Conservation (phyloP, 2,329 filamentous ascomycete species). For the Diplodia seriata region DNA sequence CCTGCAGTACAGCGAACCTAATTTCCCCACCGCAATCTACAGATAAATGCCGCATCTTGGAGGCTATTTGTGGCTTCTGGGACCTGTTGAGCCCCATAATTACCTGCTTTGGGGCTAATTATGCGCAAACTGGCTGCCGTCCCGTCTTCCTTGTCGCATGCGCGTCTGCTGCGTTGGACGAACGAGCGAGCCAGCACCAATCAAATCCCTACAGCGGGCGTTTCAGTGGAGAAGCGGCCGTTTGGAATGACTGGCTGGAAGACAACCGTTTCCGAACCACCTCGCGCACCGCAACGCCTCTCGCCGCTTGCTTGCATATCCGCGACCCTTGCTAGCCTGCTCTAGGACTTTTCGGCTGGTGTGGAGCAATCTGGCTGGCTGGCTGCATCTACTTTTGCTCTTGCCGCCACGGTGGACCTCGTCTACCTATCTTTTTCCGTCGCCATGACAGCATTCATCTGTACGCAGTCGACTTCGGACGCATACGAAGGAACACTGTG, state of each 20-base stretch:
- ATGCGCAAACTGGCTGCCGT: conserved; percentile 7
- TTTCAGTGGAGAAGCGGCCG: conserved; percentile 26
- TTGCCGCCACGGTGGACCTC: conserved; percentile 24
- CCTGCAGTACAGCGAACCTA: neutral
- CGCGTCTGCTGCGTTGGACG: conserved; percentile 16
- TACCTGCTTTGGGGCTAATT: neutral
- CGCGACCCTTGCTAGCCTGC: neutral
- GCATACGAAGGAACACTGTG: neutral
- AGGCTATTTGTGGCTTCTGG: neutral
- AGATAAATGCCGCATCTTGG: conserved; percentile 18
- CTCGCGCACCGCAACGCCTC: neutral
- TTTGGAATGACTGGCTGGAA: conserved; percentile 21
- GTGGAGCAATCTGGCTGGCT: conserved; percentile 12
- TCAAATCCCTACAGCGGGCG: conserved; percentile 13
- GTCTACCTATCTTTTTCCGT: conserved; percentile 9
- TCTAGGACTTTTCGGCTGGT: neutral
- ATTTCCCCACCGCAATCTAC: conserved; percentile 25
- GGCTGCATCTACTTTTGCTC: neutral
- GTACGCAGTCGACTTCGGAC: neutral
- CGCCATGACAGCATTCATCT: neutral
- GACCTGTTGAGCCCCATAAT: neutral
- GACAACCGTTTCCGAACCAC: neutral
- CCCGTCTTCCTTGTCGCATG: neutral
- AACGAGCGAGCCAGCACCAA: conserved; percentile 5
- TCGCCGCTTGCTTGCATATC: conserved; percentile 14